phyloP scores from a whole-genome alignment of 1,139 yeast genomes.

The Nakaseomyces sp. region DNA sequence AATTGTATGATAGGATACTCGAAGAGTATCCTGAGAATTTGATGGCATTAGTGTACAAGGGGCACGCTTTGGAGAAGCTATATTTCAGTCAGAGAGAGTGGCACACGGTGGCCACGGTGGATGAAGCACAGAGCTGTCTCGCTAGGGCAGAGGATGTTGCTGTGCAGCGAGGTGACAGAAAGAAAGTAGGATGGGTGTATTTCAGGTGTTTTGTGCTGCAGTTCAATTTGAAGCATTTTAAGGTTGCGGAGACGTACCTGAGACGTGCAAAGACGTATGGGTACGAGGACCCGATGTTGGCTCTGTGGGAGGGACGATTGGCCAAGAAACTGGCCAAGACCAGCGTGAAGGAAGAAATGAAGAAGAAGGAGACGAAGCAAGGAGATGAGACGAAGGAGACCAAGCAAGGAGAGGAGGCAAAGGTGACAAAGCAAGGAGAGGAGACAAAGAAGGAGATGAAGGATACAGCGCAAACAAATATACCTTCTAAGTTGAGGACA shows the following conservation, averaged over 20 bases:
- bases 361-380: neutral
- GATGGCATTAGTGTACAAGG: conserved; percentile 44
- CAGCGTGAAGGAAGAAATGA: neutral
- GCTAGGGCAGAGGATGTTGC: conserved; percentile 51
- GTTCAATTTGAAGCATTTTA: conserved; percentile 40
- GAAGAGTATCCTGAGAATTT: conserved; percentile 40
- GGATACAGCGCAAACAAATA: too few species aligned
- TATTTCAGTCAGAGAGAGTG: conserved; percentile 25
- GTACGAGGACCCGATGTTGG: conserved; percentile 41
- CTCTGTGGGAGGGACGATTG: conserved; percentile 46
- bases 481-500: conserved; percentile 38
- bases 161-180: conserved; percentile 40
- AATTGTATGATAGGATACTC: conserved; percentile 30
- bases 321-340: conserved; percentile 24
- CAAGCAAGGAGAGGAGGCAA: neutral
- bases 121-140: conserved; percentile 44
- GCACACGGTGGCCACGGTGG: conserved; percentile 37
- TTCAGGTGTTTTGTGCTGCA: conserved; percentile 49
- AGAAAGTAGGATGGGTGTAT: conserved; percentile 49
- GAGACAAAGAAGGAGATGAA: neutral
- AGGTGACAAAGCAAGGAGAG: neutral
- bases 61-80: conserved; percentile 49
- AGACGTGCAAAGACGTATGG: conserved; percentile 41
- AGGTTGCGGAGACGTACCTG: conserved; percentile 43
- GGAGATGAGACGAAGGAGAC: neutral